Base-by-base conservation (phyloP, 2,329 filamentous ascomycete genomes). In the Fusarium veterinarium region DNA sequence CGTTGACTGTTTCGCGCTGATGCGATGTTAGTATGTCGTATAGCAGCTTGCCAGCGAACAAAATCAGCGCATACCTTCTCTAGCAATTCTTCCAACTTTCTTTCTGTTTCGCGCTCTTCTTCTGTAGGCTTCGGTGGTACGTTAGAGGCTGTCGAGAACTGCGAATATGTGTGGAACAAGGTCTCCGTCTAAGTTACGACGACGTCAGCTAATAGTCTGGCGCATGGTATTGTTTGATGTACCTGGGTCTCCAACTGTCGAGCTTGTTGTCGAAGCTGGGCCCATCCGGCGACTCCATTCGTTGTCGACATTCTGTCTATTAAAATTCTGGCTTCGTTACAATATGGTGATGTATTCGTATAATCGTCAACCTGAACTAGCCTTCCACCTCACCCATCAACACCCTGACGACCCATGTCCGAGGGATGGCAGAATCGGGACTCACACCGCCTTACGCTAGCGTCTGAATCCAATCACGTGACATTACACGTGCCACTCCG, bases 191-290 rank as follows among this genome's bases (percentile, higher is more conserved):
- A 69, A 64, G 65, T 48, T 60, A 46, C 23, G 44, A 52, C 69
- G 46, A 72, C 66, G 71, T 77, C 76, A 77, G 69, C 64, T 67
- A 64, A 40, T 51, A 58, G 37, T 60, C 40, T 28, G 60, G 64
- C 67, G 69, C 64, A 76, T 72, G 51, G 69, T 69, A 52, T 62
- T 42, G 58, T 67, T 68, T 23, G 16, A 55, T 81, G 73, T 86
- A 97, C 95, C 89, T 98, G 95, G 69, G 92, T 94, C 83, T 99
- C 96, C 71, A 98, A 87, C 48, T 91, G 90, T 78, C 96, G 89
- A 69, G 95, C 94, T 84, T 98, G 95, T 81, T 98, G 95, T 78
- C 96, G 93, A 76, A 98, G 88, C 85, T 98, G 95, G 79, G 94
- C 92, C 96, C 96, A 99, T 84, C 95, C 92, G 72, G 89, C 87